A percentile compares a stretch with the other conserved stretches of the same genome.
phyloP scores from a whole-genome alignment of 1,139 yeast species.

The Protomyces inouyei region DNA sequence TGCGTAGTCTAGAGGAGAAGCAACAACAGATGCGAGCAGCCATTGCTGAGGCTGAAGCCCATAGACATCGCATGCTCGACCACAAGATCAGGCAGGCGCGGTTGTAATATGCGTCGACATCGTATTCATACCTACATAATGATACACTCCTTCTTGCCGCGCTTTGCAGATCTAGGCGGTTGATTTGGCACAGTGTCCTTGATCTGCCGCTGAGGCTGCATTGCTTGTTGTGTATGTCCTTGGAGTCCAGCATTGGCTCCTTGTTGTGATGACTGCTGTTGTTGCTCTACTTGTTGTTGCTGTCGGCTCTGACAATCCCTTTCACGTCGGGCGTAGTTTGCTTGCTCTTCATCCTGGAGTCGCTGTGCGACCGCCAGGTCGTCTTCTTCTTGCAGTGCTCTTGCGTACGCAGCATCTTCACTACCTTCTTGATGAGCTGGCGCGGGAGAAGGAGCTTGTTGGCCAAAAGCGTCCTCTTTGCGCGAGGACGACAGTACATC shows the following conservation, averaged over 20 bases:
- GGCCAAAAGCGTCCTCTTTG: background rate
- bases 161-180: background rate
- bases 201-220: background rate
- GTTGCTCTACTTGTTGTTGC: background rate
- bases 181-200: no score
- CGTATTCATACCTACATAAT: background rate
- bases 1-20: background rate
- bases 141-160: background rate
- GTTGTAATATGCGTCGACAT: background rate
- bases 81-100: background rate
- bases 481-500: background rate
- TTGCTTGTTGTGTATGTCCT: background rate
- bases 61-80: background rate
- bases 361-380: background rate
- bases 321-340: background rate
- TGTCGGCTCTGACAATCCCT: background rate
- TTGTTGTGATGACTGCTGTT: background rate
- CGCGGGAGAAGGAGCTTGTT: background rate
- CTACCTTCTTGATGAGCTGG: background rate
- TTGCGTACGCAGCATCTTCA: background rate
- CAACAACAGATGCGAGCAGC: background rate
- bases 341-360: background rate
- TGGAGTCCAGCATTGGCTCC: background rate
- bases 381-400: background rate
- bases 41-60: background rate